A percentile compares a stretch with the other conserved stretches of the same genome.
These are phyloP conservation scores for Magnusiomyces magnusii DNA, from an alignment of 1,139 yeast species.

Conservation along the genomic window DNA sequence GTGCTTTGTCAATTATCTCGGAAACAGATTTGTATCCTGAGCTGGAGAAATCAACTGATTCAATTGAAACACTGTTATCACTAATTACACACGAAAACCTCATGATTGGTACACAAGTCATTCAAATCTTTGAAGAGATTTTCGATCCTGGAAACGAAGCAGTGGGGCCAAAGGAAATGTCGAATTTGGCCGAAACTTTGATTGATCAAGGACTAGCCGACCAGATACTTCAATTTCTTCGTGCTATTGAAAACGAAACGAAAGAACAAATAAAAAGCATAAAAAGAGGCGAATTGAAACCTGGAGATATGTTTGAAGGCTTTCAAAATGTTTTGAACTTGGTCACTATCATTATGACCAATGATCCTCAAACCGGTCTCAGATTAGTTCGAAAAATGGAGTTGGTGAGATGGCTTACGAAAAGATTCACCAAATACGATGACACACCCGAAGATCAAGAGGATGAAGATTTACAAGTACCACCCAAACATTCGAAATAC, in stretches of 20 bases:
- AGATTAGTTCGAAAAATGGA: background rate
- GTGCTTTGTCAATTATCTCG: conserved; percentile 29
- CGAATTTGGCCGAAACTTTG: background rate
- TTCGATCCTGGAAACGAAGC: conserved; percentile 22
- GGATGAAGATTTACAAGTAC: background rate
- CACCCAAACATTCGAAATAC: background rate
- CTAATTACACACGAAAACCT: conserved; percentile 32
- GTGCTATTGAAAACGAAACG: background rate
- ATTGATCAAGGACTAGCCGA: background rate
- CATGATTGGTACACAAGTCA: conserved; percentile 29
- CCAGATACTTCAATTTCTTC: background rate
- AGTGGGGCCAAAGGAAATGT: conserved; percentile 9
- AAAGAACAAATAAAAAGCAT: background rate
- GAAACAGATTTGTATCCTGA: conserved; percentile 26
- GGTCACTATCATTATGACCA: background rate
- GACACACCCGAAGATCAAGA: background rate
- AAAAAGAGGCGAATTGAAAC: background rate
- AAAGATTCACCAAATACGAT: background rate
- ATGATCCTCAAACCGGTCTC: background rate
- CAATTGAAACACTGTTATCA: conserved; percentile 22
- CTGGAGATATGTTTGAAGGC: conserved; percentile 1
- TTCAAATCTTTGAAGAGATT: conserved; percentile 26
- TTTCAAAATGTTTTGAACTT: background rate
- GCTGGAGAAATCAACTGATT: conserved; percentile 21
- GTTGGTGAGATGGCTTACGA: background rate